Evolutionary conservation across 129 eudicot genomes (phyloP), one percentile per base, ranked within the genome.

Genomic region (Flaveria robusta): DNA sequence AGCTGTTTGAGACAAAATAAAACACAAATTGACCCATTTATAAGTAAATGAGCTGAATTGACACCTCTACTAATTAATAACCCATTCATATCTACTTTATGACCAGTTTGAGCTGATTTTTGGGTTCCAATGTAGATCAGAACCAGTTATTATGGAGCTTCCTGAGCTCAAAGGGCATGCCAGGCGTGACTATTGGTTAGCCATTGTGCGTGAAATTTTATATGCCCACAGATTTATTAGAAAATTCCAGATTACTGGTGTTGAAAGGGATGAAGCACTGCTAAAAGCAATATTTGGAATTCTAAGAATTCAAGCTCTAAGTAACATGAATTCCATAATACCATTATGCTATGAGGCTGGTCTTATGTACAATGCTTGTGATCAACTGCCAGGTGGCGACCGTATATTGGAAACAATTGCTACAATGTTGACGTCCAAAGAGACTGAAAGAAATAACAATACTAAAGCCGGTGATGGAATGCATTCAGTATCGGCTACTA

Each of bases 81-180:
- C 11, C 45, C 23, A 15, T n/a, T n/a, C n/a, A n/a, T n/a, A n/a
- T n/a, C n/a, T n/a, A n/a, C n/a, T n/a, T n/a, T n/a, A n/a, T n/a
- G 68, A 63, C 45, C 68, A 1, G 18, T 60, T 60, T 27, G 52
- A 82, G 24, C 68, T 72, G 50, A 71, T 71, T 76, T 59, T 78
- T 45, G 72, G 79, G 65, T 31, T 81, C 68, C 67, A 42, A 22
- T 88, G 90, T 81, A 90, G 98, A 83, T 80, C 97, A 77, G 96
- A 93, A 70, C 93, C 96, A 15, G 96, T 88, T 76, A 58, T 90
- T 22, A 78, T 93, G 91, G 98, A 93, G 89, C 91, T 93, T 69
- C 98, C 98, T 5, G 97, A 93, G 89, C 90, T 93, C 37, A 93
- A 93, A 85, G 98, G 98, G 46, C 97, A 93, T 71, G 74, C 86